phyloP scores from a whole-genome alignment of 2,329 filamentous ascomycete genomes.

The Monilinia vaccinii-corymbosi region DNA sequence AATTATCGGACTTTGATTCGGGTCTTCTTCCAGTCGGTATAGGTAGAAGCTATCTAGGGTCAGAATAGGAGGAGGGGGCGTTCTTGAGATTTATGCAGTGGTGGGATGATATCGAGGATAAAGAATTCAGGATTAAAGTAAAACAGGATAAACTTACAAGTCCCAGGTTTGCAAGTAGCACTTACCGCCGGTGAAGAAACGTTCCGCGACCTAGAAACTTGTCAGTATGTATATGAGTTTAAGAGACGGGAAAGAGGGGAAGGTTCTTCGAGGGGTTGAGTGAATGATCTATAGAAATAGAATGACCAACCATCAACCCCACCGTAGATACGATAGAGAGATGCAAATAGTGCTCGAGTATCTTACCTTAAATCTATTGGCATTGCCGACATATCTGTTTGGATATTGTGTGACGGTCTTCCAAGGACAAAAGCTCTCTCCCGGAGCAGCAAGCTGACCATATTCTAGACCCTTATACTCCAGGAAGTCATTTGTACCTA shows the following conservation, averaged over 20 bases:
- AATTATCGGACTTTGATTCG: slow-evolving; percentile 46
- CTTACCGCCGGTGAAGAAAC: slow-evolving; percentile 44
- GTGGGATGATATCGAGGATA: background rate
- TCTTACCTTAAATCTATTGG: slow-evolving; percentile 32
- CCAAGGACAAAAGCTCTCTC: slow-evolving; percentile 40
- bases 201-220: background rate
- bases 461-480: slow-evolving; percentile 17
- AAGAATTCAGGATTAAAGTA: background rate
- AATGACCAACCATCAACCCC: background rate
- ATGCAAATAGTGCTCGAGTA: background rate
- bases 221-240: slow-evolving; percentile 10
- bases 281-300: background rate
- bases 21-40: slow-evolving; percentile 39
- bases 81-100: background rate
- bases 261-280: background rate
- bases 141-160: slow-evolving; percentile 46
- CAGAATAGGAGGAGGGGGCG: background rate
- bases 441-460: slow-evolving; percentile 23
- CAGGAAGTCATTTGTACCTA: slow-evolving; percentile 6
- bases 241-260: background rate
- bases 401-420: slow-evolving; percentile 48
- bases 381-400: slow-evolving; percentile 46
- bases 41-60: slow-evolving; percentile 52
- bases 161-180: slow-evolving; percentile 61
- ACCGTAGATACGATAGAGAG: background rate